These are phyloP conservation scores for Lasiodiplodia sp. DNA, from an alignment of 2,329 filamentous ascomycete species.

Conservation along the genomic window DNA sequence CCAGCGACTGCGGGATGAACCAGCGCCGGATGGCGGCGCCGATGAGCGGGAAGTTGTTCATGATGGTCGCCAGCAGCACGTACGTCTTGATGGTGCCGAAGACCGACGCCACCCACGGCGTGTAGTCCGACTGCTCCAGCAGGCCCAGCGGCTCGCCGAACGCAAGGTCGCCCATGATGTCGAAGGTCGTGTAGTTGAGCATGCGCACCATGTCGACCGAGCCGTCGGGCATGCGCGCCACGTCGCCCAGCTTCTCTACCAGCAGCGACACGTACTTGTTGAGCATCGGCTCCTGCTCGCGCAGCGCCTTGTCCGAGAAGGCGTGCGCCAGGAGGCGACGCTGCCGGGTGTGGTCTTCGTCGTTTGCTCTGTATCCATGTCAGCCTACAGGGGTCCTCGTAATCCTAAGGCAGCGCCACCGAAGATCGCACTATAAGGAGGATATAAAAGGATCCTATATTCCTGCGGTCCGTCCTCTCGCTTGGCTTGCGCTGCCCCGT, in stretches of 20 bases:
- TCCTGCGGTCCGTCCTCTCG: background rate
- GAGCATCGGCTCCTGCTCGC: conserved; percentile 43
- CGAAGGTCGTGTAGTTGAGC: conserved; percentile 40
- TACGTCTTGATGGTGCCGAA: conserved; percentile 37
- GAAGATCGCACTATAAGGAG: background rate
- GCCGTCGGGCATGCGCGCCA: background rate
- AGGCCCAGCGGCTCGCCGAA: conserved; percentile 43
- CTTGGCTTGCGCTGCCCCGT: background rate
- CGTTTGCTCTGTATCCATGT: conserved; percentile 16
- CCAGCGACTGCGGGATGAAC: background rate
- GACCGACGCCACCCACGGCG: conserved; percentile 43
- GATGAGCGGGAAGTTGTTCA: conserved; percentile 8
- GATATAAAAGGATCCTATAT: background rate
- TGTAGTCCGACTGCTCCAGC: conserved; percentile 40
- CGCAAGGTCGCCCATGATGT: conserved; percentile 44
- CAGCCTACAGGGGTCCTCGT: background rate
- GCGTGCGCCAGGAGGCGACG: conserved; percentile 37
- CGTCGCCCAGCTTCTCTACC: conserved; percentile 31
- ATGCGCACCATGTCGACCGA: conserved; percentile 24
- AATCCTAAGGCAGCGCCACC: background rate
- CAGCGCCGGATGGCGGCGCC: background rate
- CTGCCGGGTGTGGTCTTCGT: conserved; percentile 33
- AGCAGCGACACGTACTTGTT: conserved; percentile 43
- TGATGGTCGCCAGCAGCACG: conserved; percentile 7
- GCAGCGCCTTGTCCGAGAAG: conserved; percentile 43